Evolutionary conservation across 768 basidiomycete genomes (phyloP).

Genomic region (Pleurotus pulmonarius): DNA sequence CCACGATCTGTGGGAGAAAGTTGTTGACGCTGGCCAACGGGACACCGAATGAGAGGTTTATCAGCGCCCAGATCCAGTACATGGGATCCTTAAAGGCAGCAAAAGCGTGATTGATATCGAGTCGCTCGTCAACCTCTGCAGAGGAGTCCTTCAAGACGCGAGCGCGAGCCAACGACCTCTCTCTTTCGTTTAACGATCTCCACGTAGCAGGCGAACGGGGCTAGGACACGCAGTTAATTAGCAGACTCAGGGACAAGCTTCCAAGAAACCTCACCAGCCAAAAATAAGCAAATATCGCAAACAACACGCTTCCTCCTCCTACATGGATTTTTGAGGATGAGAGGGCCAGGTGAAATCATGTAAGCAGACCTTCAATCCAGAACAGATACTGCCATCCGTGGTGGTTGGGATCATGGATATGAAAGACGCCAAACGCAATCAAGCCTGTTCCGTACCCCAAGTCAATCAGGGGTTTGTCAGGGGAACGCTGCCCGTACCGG

Average conservation of each 20-base stretch:
- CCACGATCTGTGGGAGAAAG: constrained; percentile 47
- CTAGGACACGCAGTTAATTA: neutral
- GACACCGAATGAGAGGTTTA: constrained; percentile 43
- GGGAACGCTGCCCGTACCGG: constrained; percentile 21
- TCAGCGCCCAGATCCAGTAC: constrained; percentile 47
- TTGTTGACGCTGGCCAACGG: constrained; percentile 51
- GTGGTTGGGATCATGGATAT: constrained; percentile 35
- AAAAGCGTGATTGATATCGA: constrained; percentile 40
- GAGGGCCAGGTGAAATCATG: neutral
- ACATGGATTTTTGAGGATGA: neutral
- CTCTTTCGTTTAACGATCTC: constrained; percentile 29
- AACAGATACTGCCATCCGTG: constrained; percentile 51
- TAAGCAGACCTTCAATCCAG: constrained; percentile 44
- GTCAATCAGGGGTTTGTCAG: too few relatives aligned
- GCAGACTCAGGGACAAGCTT: neutral
- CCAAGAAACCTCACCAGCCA: constrained; percentile 26
- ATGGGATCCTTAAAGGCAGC: constrained; percentile 38
- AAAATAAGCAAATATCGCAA: constrained; percentile 42
- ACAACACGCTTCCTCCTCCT: constrained; percentile 37
- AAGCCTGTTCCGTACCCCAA: constrained; percentile 24
- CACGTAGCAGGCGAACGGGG: constrained; percentile 40
- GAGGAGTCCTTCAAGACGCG: constrained; percentile 47
- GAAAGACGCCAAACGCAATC: constrained; percentile 51
- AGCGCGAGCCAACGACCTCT: constrained; percentile 36
- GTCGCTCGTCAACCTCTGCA: constrained; percentile 34